phyloP scores from a whole-genome alignment of 2,329 filamentous ascomycete species.

The Meredithiella fracta region DNA sequence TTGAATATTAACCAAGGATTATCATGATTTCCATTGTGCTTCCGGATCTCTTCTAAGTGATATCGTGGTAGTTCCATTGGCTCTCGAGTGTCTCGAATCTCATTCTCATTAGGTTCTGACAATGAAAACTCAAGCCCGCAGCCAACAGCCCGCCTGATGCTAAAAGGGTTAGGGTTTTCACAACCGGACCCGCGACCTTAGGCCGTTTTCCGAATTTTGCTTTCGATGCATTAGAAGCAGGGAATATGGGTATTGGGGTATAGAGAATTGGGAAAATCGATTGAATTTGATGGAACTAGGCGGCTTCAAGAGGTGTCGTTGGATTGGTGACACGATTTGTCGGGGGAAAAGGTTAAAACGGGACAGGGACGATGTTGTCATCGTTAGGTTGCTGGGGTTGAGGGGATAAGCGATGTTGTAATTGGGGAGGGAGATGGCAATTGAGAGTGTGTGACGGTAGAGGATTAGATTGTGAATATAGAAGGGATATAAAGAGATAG shows the following conservation, averaged over 20 bases:
- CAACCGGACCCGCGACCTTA: neutral
- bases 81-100: constrained; percentile 19
- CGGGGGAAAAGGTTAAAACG: constrained; percentile 10
- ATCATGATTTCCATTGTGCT: constrained; percentile 35
- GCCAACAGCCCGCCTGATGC: constrained; percentile 11
- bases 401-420: constrained; percentile 13
- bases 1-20: constrained; percentile 48
- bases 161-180: constrained; percentile 14
- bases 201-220: neutral
- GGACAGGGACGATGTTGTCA: constrained; percentile 15
- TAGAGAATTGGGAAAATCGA: constrained; percentile 1
- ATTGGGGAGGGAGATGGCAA: neutral
- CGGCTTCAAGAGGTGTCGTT: constrained; percentile 1
- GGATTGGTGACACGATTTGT: constrained; percentile 10
- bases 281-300: neutral
- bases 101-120: constrained; percentile 3
- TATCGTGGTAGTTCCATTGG: constrained; percentile 30
- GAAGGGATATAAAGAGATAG: neutral
- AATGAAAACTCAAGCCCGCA: constrained; percentile 5
- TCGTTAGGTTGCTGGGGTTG: constrained; percentile 9
- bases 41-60: constrained; percentile 33
- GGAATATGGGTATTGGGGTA: constrained; percentile 4
- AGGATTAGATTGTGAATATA: neutral
- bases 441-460: constrained; percentile 6
- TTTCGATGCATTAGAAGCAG: neutral